Percentiles rank a stretch among this genome's conserved stretches.
phyloP scores from a whole-genome alignment of 2,329 filamentous ascomycete species.

The Fusarium setosum region DNA sequence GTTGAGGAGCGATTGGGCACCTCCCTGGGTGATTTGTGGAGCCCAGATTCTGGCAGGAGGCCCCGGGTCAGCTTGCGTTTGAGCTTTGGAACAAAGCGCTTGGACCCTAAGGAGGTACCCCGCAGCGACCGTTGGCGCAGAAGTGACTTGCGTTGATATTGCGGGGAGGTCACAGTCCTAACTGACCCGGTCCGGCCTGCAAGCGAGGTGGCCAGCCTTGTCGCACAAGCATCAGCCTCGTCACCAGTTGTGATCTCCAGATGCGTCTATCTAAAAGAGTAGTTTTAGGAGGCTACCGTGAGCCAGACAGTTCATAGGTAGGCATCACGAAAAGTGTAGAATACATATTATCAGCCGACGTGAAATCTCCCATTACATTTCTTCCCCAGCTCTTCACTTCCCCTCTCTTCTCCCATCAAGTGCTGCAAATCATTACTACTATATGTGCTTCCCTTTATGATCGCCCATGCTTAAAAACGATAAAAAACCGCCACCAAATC shows the following conservation, averaged over 20 bases:
- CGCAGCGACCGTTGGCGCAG: conserved; percentile 9
- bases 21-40: conserved; percentile 14
- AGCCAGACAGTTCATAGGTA: no score
- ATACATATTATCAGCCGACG: background rate
- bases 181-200: background rate
- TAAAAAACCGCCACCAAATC: conserved; percentile 24
- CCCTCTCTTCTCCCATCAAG: background rate
- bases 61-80: conserved; percentile 23
- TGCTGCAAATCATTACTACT: conserved; percentile 41
- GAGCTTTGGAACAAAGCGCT: conserved; percentile 27
- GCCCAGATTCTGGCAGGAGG: conserved; percentile 33
- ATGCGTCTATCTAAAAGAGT: no score
- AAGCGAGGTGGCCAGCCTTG: conserved; percentile 27
- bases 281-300: no score
- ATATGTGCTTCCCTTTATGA: conserved; percentile 40
- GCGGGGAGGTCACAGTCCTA: conserved; percentile 36
- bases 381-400: conserved; percentile 16
- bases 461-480: conserved; percentile 32
- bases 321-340: background rate
- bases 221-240: conserved; percentile 27
- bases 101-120: conserved; percentile 34
- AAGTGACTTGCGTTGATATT: conserved; percentile 30
- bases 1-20: conserved; percentile 31
- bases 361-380: conserved; percentile 38
- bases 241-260: no score